Percentiles rank a stretch among this genome's conserved stretches.
These are phyloP conservation scores for Theileria annulata DNA, from an alignment of 169 alveolate species.

Conservation along the genomic window DNA sequence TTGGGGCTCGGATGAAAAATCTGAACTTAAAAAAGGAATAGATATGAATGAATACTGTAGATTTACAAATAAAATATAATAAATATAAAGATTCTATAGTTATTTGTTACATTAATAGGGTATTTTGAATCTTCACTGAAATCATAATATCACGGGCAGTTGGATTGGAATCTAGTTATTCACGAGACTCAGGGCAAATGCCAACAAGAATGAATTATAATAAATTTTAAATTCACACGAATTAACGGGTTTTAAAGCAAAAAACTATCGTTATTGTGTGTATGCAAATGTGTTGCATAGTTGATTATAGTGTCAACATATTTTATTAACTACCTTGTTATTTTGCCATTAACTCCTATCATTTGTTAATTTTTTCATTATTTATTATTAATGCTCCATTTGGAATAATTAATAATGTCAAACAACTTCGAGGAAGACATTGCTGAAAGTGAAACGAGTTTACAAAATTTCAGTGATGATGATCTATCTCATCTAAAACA, in stretches of 20 bases:
- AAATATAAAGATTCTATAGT: neutral
- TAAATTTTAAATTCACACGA: neutral
- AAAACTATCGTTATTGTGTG: neutral
- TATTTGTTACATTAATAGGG: neutral
- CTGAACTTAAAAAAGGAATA: neutral
- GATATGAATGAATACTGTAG: neutral
- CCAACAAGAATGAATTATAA: neutral
- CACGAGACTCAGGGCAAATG: neutral
- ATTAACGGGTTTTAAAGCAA: neutral
- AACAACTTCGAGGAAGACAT: neutral
- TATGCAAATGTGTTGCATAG: neutral
- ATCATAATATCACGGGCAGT: neutral
- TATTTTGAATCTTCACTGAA: neutral
- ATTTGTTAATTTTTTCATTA: neutral
- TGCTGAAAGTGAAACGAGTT: neutral
- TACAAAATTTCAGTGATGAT: neutral
- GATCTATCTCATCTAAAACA: neutral
- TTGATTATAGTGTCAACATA: neutral
- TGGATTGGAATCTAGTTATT: neutral
- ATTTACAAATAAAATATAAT: too few species aligned
- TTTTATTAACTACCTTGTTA: neutral
- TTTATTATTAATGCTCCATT: neutral
- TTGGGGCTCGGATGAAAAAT: neutral
- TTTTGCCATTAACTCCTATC: neutral
- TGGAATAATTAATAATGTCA: neutral